A percentile compares a stretch with the other conserved stretches of the same genome.
These are phyloP conservation scores for Spongospora subterranea DNA, from an alignment of 208 protist genomes.

Conservation along the genomic window DNA sequence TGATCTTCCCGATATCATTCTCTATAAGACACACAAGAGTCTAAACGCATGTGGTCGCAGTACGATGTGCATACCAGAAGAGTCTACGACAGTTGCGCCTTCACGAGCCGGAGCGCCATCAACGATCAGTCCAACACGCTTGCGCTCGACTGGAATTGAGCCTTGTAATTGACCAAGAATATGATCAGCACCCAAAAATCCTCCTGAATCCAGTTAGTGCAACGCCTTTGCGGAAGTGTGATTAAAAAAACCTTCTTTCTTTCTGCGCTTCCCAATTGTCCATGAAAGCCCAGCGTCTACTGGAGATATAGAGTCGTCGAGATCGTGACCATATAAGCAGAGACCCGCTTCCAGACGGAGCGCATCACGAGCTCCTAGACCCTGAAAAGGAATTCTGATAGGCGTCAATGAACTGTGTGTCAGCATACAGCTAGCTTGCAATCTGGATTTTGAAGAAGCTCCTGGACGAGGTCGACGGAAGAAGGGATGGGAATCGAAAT, in stretches of 20 bases:
- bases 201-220: background rate
- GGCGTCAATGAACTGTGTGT: background rate
- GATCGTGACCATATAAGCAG: conserved; percentile 96
- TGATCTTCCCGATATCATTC: conserved; percentile 84
- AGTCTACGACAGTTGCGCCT: conserved; percentile 75
- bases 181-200: conserved; percentile 37
- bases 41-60: background rate
- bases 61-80: conserved; percentile 74
- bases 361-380: conserved; percentile 91
- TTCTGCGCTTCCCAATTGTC: conserved; percentile 90
- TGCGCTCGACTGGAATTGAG: conserved; percentile 68
- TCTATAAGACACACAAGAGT: background rate
- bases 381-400: conserved; percentile 70
- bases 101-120: conserved; percentile 86
- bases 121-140: conserved; percentile 87
- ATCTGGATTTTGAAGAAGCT: conserved; percentile 40
- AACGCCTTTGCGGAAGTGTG: conserved; percentile 67
- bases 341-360: conserved; percentile 94
- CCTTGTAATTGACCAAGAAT: conserved; percentile 56
- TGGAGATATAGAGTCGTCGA: conserved; percentile 88
- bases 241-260: conserved; percentile 88
- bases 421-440: conserved; percentile 48
- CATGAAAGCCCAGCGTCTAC: conserved; percentile 91
- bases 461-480: background rate
- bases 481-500: conserved; percentile 75